A percentile compares a stretch with the other conserved stretches of the same genome.
These are phyloP conservation scores for Strigomonas oncopelti DNA, from an alignment of 208 protist genomes.

Conservation along the genomic window DNA sequence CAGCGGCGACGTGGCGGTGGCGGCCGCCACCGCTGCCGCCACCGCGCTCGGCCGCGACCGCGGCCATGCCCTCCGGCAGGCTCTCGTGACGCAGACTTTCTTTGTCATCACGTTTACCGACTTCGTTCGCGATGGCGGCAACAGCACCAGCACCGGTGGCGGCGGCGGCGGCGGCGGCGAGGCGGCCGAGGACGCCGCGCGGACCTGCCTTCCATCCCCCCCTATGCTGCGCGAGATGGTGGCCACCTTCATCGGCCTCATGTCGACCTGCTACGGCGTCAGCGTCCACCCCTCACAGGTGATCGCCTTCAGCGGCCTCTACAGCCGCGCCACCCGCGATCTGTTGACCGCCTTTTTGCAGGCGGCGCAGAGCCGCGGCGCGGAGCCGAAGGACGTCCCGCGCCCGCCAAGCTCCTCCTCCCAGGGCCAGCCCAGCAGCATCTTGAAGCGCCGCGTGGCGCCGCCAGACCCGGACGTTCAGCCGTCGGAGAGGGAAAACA, in stretches of 20 bases:
- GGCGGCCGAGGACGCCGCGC: background rate
- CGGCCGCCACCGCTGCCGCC: background rate
- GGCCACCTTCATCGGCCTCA: slow-evolving; percentile 26
- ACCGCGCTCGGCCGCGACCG: background rate
- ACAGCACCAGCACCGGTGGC: slow-evolving; percentile 15
- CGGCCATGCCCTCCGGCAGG: slow-evolving; percentile 20
- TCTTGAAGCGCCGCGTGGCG: background rate
- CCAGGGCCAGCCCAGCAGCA: background rate
- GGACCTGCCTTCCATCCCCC: background rate
- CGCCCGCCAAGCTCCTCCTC: background rate
- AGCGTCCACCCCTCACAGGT: slow-evolving; percentile 40
- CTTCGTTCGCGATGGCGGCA: slow-evolving; percentile 4
- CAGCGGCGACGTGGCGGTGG: background rate
- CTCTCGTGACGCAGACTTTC: slow-evolving; percentile 32
- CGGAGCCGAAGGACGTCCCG: background rate
- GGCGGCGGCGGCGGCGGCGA: background rate
- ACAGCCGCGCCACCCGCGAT: slow-evolving; percentile 22
- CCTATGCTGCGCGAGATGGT: slow-evolving; percentile 18
- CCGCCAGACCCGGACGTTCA: background rate
- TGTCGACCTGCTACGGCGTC: slow-evolving; percentile 34
- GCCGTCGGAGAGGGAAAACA: background rate
- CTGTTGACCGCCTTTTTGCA: slow-evolving; percentile 6
- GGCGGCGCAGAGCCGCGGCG: background rate
- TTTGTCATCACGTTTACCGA: slow-evolving; percentile 45
- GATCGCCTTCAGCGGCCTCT: slow-evolving; percentile 37